phyloP scores from a whole-genome alignment of 2,329 filamentous ascomycete genomes.

The Paramyrothecium roridum region DNA sequence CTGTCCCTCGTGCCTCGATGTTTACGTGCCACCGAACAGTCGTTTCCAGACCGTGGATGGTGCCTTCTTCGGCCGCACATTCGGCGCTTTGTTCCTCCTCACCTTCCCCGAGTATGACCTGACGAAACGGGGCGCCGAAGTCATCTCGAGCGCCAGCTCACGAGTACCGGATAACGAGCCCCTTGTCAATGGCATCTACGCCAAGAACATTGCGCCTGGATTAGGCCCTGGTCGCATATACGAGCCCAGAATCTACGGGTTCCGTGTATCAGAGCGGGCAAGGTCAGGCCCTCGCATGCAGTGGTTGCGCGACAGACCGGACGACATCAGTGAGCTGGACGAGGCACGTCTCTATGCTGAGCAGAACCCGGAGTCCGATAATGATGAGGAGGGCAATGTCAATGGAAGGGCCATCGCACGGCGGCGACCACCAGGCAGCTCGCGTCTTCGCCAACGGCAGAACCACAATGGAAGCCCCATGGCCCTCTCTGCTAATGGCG shows the following conservation, averaged over 20 bases:
- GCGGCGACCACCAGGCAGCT: constrained; percentile 39
- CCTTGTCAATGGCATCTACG: constrained; percentile 81
- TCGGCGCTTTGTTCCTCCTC: constrained; percentile 95
- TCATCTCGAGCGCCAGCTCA: constrained; percentile 38
- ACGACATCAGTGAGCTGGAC: constrained; percentile 77
- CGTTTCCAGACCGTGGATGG: constrained; percentile 96
- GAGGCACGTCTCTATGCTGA: constrained; percentile 61
- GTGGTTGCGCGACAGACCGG: constrained; percentile 85
- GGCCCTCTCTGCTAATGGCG: constrained; percentile 53
- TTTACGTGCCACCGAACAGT: constrained; percentile 96
- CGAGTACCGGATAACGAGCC: constrained; percentile 38
- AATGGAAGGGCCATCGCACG: constrained; percentile 38
- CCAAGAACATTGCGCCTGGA: constrained; percentile 83
- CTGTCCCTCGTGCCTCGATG: constrained; percentile 93
- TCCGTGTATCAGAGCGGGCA: constrained; percentile 87
- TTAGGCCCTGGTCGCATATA: constrained; percentile 82
- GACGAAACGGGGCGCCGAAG: constrained; percentile 63
- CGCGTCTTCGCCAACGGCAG: constrained; percentile 39
- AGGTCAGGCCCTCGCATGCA: constrained; percentile 93
- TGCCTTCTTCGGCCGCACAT: constrained; percentile 96
- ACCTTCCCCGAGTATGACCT: constrained; percentile 97
- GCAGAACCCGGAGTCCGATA: constrained; percentile 54
- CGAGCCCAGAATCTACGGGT: constrained; percentile 94
- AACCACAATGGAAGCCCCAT: constrained; percentile 55
- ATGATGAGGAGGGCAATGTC: constrained; percentile 50